A percentile compares a stretch with the other conserved stretches of the same genome.
These are phyloP conservation scores for Breynia disticha DNA, from an alignment of 441 rosid species.

Conservation along the genomic window DNA sequence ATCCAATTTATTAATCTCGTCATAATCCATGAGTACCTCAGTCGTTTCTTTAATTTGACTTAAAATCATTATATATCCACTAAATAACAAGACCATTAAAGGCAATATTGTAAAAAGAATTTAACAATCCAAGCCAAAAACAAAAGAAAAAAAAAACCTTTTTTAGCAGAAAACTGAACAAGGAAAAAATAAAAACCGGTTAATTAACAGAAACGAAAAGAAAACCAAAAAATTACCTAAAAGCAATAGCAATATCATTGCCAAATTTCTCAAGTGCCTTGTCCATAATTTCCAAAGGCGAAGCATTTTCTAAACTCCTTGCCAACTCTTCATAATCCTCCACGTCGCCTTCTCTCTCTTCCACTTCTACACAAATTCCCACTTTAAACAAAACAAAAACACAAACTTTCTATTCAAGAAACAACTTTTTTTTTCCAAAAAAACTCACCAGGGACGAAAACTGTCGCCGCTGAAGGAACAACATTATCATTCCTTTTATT, in stretches of 20 bases:
- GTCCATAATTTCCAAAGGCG: slow-evolving; percentile 79
- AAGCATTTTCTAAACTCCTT: slow-evolving; percentile 48
- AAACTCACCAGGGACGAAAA: slow-evolving; percentile 40
- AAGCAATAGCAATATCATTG: slow-evolving; percentile 80
- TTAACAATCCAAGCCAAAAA: too few species aligned
- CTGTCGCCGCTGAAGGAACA: slow-evolving; percentile 53
- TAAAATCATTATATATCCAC: too few species aligned
- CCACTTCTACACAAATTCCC: slow-evolving; percentile 27
- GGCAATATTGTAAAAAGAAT: too few species aligned
- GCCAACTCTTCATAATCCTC: slow-evolving; percentile 54
- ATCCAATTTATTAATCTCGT: not conserved
- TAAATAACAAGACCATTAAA: too few species aligned
- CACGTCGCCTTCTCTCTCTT: slow-evolving; percentile 32
- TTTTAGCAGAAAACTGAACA: too few species aligned
- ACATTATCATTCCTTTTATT: slow-evolving; percentile 39
- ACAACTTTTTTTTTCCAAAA: not conserved
- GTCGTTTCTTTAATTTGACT: too few species aligned
- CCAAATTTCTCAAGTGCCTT: slow-evolving; percentile 75
- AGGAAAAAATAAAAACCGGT: not conserved
- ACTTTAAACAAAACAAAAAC: not conserved
- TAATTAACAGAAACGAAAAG: not conserved
- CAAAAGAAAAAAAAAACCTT: too few species aligned
- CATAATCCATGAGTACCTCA: too few species aligned
- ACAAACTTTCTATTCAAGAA: not conserved
- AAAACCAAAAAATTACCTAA: slow-evolving; percentile 39